A percentile compares a stretch with the other conserved stretches of the same genome.
Conservation (phyloP, 345 rosid genomes). For the Eucalyptus marginata region DNA sequence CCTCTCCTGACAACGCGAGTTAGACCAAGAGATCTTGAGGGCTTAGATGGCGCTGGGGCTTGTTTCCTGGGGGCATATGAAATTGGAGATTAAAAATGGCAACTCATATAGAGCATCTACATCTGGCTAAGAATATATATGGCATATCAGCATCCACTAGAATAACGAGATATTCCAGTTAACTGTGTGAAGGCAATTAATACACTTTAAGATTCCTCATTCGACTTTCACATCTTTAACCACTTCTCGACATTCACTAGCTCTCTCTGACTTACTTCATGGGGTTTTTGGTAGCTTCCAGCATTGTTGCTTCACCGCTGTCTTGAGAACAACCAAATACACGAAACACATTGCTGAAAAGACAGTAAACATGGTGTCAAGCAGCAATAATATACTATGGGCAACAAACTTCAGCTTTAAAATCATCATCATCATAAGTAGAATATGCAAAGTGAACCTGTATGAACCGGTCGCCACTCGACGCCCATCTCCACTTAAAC, state of each 20-base stretch:
- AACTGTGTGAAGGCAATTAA: background rate
- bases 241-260: background rate
- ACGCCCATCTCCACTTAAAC: slow-evolving; percentile 46
- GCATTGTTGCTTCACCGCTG: slow-evolving; percentile 34
- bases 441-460: slow-evolving; percentile 22
- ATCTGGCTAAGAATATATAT: background rate
- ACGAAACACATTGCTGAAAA: slow-evolving; percentile 55
- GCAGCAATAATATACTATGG: background rate
- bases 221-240: background rate
- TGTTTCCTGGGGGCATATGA: slow-evolving; percentile 28
- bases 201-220: background rate
- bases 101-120: background rate
- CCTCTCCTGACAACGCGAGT: slow-evolving; percentile 49
- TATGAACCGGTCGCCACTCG: slow-evolving; percentile 72
- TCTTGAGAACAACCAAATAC: slow-evolving; percentile 54
- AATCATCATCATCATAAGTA: background rate
- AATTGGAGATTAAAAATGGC: background rate
- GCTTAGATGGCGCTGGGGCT: slow-evolving; percentile 29
- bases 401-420: background rate
- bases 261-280: slow-evolving; percentile 27
- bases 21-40: slow-evolving; percentile 43
- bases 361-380: background rate
- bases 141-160: background rate
- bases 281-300: slow-evolving; percentile 66
- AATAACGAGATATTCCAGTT: background rate